These are phyloP conservation scores for Mycena crocata DNA, from an alignment of 768 basidiomycete species.

Conservation along the genomic window DNA sequence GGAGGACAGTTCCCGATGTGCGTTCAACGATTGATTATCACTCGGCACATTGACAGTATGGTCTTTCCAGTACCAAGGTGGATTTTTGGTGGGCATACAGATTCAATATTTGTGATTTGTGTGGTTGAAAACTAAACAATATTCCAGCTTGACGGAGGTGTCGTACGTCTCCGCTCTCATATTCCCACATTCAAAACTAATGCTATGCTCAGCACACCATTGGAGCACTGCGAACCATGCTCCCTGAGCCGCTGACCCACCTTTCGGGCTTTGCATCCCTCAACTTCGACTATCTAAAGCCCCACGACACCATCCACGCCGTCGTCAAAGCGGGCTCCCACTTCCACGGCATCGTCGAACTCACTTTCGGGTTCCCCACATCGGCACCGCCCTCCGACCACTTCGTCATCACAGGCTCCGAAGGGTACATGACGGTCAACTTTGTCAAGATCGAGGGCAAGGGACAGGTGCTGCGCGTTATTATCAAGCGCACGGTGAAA, in stretches of 20 bases:
- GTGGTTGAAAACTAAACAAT: not conserved
- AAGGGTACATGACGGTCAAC: constrained; percentile 69
- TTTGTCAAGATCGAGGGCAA: constrained; percentile 41
- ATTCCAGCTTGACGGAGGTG: constrained; percentile 79
- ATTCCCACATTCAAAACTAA: not conserved
- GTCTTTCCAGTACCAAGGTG: constrained; percentile 75
- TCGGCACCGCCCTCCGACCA: constrained; percentile 50
- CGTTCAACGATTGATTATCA: constrained; percentile 40
- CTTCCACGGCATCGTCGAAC: constrained; percentile 68
- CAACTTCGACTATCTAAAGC: constrained; percentile 77
- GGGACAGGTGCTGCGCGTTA: constrained; percentile 47
- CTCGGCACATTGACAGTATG: constrained; percentile 3
- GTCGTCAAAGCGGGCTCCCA: constrained; percentile 61
- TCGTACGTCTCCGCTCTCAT: constrained; percentile 58
- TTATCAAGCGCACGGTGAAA: constrained; percentile 52
- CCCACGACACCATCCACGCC: constrained; percentile 82
- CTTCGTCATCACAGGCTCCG: constrained; percentile 69
- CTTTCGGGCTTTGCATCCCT: constrained; percentile 76
- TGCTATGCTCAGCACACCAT: constrained; percentile 65
- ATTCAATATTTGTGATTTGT: not conserved
- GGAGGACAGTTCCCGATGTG: constrained; percentile 87
- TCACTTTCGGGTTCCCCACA: constrained; percentile 73
- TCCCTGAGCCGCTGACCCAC: constrained; percentile 62
- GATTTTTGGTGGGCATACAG: constrained; percentile 76
- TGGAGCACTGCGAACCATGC: constrained; percentile 70